Evolutionary conservation across 495 filamentous ascomycete species (phyloP).

Genomic region (Talaromyces thailandensis): DNA sequence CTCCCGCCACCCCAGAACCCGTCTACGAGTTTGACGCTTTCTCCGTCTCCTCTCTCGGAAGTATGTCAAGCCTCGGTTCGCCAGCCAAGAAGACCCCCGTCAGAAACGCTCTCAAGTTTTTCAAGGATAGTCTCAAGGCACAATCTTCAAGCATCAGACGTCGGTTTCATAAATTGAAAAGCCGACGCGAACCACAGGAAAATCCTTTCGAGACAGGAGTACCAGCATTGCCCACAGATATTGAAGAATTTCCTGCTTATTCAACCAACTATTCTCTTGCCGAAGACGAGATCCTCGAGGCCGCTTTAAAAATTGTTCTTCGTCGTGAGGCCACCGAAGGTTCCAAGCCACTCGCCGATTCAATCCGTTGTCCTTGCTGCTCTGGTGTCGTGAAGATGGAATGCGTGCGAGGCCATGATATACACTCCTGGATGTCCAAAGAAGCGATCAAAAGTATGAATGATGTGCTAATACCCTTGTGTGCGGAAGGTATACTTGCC

Average conservation of each 20-base stretch:
- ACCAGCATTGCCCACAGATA: background rate
- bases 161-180: background rate
- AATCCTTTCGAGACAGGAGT: background rate
- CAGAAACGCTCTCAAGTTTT: background rate
- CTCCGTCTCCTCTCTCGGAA: background rate
- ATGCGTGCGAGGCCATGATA: background rate
- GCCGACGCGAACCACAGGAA: background rate
- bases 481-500: background rate
- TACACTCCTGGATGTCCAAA: background rate
- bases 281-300: background rate
- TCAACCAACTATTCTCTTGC: background rate
- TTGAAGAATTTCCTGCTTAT: background rate
- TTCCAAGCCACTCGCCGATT: background rate
- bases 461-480: background rate
- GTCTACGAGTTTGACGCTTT: background rate
- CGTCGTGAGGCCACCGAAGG: background rate
- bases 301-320: background rate
- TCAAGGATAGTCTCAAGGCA: background rate
- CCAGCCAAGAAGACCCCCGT: background rate
- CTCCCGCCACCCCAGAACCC: background rate
- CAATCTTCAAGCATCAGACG: background rate
- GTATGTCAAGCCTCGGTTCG: background rate
- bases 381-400: background rate
- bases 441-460: background rate
- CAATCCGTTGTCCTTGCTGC: constrained; percentile 7